Evolutionary conservation across 345 rosid genomes (phyloP).

Genomic region (Aquilaria yunnanensis): DNA sequence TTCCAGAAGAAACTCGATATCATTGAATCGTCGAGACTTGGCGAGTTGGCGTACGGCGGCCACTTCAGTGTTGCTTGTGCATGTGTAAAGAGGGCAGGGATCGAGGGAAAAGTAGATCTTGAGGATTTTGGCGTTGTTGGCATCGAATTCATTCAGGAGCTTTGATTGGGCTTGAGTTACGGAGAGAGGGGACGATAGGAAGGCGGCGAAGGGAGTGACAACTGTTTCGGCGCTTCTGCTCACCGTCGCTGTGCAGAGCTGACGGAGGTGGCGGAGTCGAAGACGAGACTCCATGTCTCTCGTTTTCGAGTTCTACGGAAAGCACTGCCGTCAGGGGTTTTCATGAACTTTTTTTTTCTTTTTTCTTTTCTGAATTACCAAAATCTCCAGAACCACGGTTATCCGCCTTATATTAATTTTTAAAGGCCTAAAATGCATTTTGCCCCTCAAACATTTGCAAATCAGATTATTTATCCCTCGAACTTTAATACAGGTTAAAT

Average conservation of each 20-base stretch:
- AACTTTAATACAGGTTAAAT: no score
- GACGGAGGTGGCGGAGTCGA: constrained; percentile 37
- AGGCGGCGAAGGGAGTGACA: constrained; percentile 7
- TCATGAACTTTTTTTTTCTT: no score
- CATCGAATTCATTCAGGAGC: constrained; percentile 56
- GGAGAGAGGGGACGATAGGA: constrained; percentile 27
- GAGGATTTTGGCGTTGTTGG: constrained; percentile 51
- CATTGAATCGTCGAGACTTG: constrained; percentile 50
- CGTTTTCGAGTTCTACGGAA: background rate
- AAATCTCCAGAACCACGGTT: no score
- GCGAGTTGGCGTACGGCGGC: constrained; percentile 63
- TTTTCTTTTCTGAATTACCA: no score
- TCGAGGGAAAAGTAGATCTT: constrained; percentile 44
- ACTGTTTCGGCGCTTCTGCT: constrained; percentile 9
- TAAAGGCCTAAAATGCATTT: no score
- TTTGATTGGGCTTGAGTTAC: constrained; percentile 48
- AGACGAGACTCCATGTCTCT: constrained; percentile 34
- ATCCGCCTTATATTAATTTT: no score
- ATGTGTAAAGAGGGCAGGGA: constrained; percentile 42
- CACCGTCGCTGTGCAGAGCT: constrained; percentile 25
- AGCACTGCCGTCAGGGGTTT: no score
- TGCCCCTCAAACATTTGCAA: no score
- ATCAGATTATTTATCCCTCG: no score
- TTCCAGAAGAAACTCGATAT: constrained; percentile 48
- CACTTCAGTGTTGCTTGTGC: constrained; percentile 56